Base-by-base conservation (phyloP, 2,329 filamentous ascomycete species). In the Calonectria hongkongensis region DNA sequence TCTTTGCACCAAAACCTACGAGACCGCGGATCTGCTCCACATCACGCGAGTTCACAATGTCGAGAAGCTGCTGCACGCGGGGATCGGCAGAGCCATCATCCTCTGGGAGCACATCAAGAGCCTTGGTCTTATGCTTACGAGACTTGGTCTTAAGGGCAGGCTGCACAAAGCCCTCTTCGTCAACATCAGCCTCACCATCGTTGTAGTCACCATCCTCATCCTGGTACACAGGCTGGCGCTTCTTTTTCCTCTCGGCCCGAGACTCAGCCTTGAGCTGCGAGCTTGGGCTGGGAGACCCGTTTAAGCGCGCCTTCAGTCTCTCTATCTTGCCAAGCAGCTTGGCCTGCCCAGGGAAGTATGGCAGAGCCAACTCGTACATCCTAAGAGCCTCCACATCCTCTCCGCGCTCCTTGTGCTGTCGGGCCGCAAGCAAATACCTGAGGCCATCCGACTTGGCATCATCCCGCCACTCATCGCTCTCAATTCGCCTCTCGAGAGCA, bases 361-460 rank as follows among this genome's bases (percentile, higher is more conserved):
- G 94, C 66, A 95, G 85, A 0, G 96, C 96, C 75, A 94, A 87
- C 82, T 96, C 93, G 81, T 98, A 98, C 91, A 97, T 96, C 78
- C 91, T 92, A 72, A 98, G 85, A 0, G 96, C 95, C 41, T 91
- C 94, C 4, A 87, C 87, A 65, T 97, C 92, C 77, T 98, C 94
- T 2, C 95, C 95, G 4, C 92, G 89, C 66, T 95, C 94, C 81
- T 96, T 95, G 80, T 97, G 94, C 82, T 98, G 95, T 76, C 97
- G 94, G 1, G 95, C 96, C 89, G 97, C 95, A n/a, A 98, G 88
- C 41, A 98, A 85, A 79, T 94, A 95, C 13, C 95, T 94, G 33
- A 98, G 84, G 0, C 96, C 97, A 74, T 98, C 95, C 0, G 94
- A 93, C 66, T 94, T 92, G 30, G 89, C 87, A 78, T 97, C 95